Evolutionary conservation across 768 basidiomycete species (phyloP).

Genomic region (Leccinum uliginosum): DNA sequence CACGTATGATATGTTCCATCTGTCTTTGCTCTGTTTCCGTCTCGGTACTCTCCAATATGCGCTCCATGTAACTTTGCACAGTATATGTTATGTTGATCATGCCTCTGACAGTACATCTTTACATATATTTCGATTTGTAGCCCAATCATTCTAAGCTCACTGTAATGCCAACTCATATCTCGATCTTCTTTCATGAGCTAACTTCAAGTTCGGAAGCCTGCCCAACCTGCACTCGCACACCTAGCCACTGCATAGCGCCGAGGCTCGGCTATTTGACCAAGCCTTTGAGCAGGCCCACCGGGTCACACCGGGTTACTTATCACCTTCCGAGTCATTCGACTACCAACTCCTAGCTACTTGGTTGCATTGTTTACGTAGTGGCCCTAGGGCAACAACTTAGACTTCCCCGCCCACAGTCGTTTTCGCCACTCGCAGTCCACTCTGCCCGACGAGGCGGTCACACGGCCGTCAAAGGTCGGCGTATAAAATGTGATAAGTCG

Average conservation of each 20-base stretch:
- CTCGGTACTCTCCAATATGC: neutral
- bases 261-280: neutral
- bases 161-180: neutral
- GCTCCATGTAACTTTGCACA: neutral
- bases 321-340: neutral
- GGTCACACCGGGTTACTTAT: too few species aligned
- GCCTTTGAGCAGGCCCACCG: too few species aligned
- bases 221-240: neutral
- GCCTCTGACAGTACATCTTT: too few species aligned
- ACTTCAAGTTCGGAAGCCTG: neutral
- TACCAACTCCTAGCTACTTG: too few species aligned
- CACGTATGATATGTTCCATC: neutral
- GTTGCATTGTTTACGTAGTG: neutral
- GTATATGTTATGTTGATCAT: neutral
- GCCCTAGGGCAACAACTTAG: neutral
- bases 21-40: neutral
- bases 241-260: neutral
- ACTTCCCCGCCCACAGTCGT: neutral
- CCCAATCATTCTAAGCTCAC: neutral
- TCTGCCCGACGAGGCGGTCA: neutral
- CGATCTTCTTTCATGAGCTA: neutral
- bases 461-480: neutral
- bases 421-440: neutral
- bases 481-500: slow-evolving; percentile 6
- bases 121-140: neutral